Percentiles rank a stretch among this genome's conserved stretches.
These are phyloP conservation scores for Posidonia australis DNA, from an alignment of 106 monocot species.

Conservation along the genomic window DNA sequence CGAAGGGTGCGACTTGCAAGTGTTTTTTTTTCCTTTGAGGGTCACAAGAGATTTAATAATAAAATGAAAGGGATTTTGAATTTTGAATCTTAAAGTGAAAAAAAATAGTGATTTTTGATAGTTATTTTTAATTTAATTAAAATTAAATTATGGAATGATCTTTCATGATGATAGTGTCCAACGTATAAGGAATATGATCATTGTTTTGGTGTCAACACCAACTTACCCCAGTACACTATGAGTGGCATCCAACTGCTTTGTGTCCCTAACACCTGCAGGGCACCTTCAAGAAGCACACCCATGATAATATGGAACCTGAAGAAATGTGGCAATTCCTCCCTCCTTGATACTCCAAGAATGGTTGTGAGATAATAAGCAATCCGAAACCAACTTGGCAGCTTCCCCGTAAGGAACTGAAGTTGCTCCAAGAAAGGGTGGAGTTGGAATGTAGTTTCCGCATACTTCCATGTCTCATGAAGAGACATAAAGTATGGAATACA, in stretches of 20 bases:
- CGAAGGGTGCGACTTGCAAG: no score
- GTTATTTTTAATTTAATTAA: no score
- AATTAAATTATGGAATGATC: no score
- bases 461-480: slow-evolving; percentile 48
- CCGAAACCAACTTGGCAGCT: slow-evolving; percentile 65
- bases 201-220: no score
- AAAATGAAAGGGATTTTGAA: no score
- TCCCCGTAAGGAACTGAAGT: slow-evolving; percentile 56
- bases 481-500: slow-evolving; percentile 64
- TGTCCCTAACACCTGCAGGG: slow-evolving; percentile 54
- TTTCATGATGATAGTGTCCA: no score
- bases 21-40: no score
- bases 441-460: slow-evolving; percentile 50
- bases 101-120: no score
- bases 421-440: slow-evolving; percentile 52
- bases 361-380: slow-evolving; percentile 66
- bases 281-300: slow-evolving; percentile 65
- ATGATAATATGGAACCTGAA: slow-evolving; percentile 62
- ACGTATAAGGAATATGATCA: no score
- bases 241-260: slow-evolving; percentile 66
- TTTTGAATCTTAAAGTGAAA: no score
- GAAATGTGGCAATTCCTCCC: slow-evolving; percentile 74
- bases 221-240: slow-evolving; percentile 56
- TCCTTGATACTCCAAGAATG: slow-evolving; percentile 52
- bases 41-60: no score